Evolutionary conservation across 2,329 filamentous ascomycete species (phyloP).

Genomic region (Penicillium griseofulvum): DNA sequence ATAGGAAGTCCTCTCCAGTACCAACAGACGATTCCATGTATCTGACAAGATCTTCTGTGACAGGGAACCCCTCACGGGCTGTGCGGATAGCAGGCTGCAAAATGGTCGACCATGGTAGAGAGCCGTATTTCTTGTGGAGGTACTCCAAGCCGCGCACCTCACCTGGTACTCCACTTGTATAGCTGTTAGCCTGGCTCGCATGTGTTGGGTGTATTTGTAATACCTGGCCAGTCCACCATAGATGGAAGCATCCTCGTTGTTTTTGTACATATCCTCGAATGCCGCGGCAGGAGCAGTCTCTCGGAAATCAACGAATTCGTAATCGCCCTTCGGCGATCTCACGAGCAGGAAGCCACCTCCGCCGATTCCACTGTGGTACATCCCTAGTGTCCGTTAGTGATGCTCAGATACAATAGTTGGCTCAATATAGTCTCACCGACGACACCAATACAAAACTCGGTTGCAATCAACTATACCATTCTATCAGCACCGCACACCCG

Average conservation of each 20-base stretch:
- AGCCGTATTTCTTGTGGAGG: constrained; percentile 63
- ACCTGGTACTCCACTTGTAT: constrained; percentile 53
- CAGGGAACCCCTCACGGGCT: constrained; percentile 69
- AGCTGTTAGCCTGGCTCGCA: not conserved
- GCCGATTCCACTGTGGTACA: constrained; percentile 78
- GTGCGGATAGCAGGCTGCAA: constrained; percentile 71
- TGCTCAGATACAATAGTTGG: not conserved
- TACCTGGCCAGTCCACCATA: constrained; percentile 67
- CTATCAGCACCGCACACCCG: not conserved
- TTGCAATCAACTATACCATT: constrained; percentile 60
- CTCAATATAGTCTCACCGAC: constrained; percentile 47
- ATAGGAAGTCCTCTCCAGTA: constrained; percentile 62
- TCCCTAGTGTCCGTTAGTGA: constrained; percentile 43
- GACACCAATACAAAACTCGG: constrained; percentile 72
- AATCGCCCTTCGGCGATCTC: constrained; percentile 67
- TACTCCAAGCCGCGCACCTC: constrained; percentile 74
- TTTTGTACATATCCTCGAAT: constrained; percentile 78
- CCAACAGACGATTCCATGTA: constrained; percentile 64
- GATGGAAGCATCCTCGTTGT: constrained; percentile 65
- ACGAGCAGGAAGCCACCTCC: constrained; percentile 90
- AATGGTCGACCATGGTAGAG: constrained; percentile 67
- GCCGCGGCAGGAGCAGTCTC: constrained; percentile 83
- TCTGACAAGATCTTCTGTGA: constrained; percentile 69
- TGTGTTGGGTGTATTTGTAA: not conserved
- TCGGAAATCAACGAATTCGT: constrained; percentile 85